These are phyloP conservation scores for Fonsecaea pedrosoi DNA, from an alignment of 2,329 filamentous ascomycete genomes.

Conservation along the genomic window DNA sequence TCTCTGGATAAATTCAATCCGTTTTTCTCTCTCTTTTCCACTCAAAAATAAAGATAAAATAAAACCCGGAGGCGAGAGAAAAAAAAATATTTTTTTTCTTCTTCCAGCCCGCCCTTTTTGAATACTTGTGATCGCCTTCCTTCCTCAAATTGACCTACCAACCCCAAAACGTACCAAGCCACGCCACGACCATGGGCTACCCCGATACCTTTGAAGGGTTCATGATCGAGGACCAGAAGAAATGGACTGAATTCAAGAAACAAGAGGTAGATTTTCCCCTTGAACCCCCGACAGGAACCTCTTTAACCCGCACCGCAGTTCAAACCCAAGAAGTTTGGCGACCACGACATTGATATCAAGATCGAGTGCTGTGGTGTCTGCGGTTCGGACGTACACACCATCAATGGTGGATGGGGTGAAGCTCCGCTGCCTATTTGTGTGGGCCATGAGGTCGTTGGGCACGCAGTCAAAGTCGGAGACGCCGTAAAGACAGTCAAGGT, in stretches of 20 bases:
- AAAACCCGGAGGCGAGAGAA: background rate
- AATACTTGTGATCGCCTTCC: background rate
- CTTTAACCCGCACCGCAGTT: conserved; percentile 59
- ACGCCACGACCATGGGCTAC: conserved; percentile 48
- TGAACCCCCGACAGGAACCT: background rate
- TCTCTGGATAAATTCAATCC: conserved; percentile 23
- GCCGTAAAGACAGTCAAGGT: conserved; percentile 68
- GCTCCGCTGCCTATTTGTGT: conserved; percentile 60
- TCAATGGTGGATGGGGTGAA: conserved; percentile 65
- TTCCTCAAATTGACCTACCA: background rate
- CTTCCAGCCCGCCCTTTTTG: background rate
- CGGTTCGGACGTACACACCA: conserved; percentile 74
- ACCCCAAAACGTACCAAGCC: background rate
- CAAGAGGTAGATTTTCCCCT: conserved; percentile 53
- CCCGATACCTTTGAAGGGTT: conserved; percentile 55
- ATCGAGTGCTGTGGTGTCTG: conserved; percentile 81
- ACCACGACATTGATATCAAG: conserved; percentile 86
- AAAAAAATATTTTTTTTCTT: background rate
- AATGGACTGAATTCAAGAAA: conserved; percentile 66
- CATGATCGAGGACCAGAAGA: conserved; percentile 68
- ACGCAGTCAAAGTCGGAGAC: conserved; percentile 69
- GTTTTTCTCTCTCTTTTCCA: background rate
- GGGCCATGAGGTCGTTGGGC: conserved; percentile 72
- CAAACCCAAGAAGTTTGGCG: conserved; percentile 83
- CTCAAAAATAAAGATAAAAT: background rate